Evolutionary conservation across 1,139 yeast species (phyloP).

Genomic region (Candida sojae): DNA sequence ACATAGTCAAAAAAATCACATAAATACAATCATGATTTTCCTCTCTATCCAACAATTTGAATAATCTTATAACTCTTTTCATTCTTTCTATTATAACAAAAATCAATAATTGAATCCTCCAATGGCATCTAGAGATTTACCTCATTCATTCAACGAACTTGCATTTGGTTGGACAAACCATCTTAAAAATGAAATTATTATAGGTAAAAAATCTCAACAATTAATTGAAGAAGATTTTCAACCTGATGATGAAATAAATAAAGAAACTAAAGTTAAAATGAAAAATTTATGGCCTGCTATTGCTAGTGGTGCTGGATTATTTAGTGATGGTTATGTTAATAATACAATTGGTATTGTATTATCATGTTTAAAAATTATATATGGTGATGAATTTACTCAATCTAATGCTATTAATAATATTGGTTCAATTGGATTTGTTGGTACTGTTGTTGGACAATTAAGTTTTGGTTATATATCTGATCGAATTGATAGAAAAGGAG

Average conservation of each 20-base stretch:
- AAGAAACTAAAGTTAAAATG: slow-evolving; percentile 20
- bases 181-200: slow-evolving; percentile 23
- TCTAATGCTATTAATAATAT: slow-evolving; percentile 76
- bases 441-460: slow-evolving; percentile 87
- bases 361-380: slow-evolving; percentile 65
- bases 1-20: no score
- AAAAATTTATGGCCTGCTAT: slow-evolving; percentile 66
- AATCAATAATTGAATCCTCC: not conserved
- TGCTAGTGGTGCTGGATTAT: slow-evolving; percentile 87
- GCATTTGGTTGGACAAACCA: slow-evolving; percentile 39
- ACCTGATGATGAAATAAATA: slow-evolving; percentile 14
- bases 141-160: slow-evolving; percentile 39
- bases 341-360: slow-evolving; percentile 78
- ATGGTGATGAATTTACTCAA: slow-evolving; percentile 59
- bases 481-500: slow-evolving; percentile 71
- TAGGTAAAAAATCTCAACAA: slow-evolving; percentile 25
- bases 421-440: slow-evolving; percentile 84
- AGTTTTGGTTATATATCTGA: slow-evolving; percentile 79
- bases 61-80: no score
- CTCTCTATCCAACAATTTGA: no score
- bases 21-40: no score
- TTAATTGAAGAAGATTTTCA: slow-evolving; percentile 25
- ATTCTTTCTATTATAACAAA: not conserved
- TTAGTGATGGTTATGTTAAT: slow-evolving; percentile 88
- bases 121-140: slow-evolving; percentile 56